phyloP scores from a whole-genome alignment of 345 rosid species.

The Eucalyptus victrix region DNA sequence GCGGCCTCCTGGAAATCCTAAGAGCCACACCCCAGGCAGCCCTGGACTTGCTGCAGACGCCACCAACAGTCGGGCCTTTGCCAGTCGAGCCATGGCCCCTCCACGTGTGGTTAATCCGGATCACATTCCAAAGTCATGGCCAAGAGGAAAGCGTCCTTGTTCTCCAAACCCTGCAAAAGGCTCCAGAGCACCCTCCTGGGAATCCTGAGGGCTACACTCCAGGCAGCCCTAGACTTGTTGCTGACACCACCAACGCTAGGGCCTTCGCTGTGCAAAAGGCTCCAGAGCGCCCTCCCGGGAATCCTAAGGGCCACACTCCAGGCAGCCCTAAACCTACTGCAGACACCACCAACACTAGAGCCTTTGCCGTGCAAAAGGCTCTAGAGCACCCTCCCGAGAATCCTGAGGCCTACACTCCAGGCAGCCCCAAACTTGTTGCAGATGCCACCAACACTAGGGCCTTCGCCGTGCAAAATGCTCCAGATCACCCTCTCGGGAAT shows the following conservation, averaged over 20 bases:
- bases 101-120: neutral
- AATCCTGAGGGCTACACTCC: no score
- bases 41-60: no score
- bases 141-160: neutral
- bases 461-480: no score
- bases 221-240: no score
- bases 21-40: neutral
- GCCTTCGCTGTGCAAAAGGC: neutral
- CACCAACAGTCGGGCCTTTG: neutral
- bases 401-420: no score
- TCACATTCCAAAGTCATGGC: neutral
- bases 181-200: no score
- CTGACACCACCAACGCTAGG: neutral
- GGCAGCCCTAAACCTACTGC: rapidly evolving
- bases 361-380: neutral
- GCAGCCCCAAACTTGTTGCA: rapidly evolving
- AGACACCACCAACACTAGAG: neutral
- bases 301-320: no score
- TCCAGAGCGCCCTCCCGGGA: no score
- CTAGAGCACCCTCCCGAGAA: no score
- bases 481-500: no score
- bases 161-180: no score
- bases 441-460: no score
- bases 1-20: neutral
- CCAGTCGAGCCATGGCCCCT: neutral